These are phyloP conservation scores for Evernia prunastri DNA, from an alignment of 495 filamentous ascomycete genomes.

Conservation along the genomic window DNA sequence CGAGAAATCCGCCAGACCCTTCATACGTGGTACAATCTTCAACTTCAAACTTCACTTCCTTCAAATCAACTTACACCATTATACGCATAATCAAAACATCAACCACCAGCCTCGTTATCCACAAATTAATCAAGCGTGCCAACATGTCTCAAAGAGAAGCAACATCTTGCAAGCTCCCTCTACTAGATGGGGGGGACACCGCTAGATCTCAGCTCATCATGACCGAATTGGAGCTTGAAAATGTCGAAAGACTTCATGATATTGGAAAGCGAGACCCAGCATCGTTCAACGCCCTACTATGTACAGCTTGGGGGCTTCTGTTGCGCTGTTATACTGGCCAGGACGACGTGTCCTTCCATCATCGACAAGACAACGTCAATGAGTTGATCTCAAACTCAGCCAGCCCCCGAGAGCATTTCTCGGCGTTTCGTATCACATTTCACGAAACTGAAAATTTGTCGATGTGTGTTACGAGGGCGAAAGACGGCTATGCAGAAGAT, in stretches of 20 bases:
- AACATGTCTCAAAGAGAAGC: not conserved
- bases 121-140: not conserved
- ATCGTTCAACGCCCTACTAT: slow-evolving; percentile 1
- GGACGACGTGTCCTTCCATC: slow-evolving; percentile 37
- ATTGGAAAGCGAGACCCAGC: not conserved
- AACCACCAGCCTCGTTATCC: not conserved
- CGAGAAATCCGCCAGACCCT: not conserved
- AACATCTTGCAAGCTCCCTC: slow-evolving; percentile 21
- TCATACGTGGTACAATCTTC: not conserved
- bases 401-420: not conserved
- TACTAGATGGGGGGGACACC: slow-evolving; percentile 17
- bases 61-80: not conserved
- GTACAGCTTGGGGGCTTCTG: slow-evolving; percentile 49
- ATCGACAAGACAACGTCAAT: not conserved
- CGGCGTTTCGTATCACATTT: not conserved
- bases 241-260: not conserved
- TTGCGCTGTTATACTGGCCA: slow-evolving; percentile 46
- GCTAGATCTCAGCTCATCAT: not conserved
- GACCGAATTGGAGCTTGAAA: slow-evolving; percentile 3
- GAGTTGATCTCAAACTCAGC: not conserved
- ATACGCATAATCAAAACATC: not conserved
- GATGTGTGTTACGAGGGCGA: not conserved
- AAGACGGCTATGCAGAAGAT: not conserved
- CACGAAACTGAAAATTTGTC: not conserved
- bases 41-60: too few relatives aligned